phyloP scores from a whole-genome alignment of 2,329 filamentous ascomycete species.

The Ambrosiella cleistominuta region DNA sequence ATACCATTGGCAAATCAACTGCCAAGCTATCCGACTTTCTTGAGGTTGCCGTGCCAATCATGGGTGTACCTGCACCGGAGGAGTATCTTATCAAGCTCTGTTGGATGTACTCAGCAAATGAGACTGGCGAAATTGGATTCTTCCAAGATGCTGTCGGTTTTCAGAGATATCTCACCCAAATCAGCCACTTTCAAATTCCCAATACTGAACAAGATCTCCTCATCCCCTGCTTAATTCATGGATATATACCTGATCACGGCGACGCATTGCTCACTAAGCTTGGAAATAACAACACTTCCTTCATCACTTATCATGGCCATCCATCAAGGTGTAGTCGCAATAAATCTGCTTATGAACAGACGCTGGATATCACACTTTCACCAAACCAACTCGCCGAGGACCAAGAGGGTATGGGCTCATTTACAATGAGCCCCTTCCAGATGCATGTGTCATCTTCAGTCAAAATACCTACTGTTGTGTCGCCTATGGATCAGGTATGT shows the following conservation, averaged over 20 bases:
- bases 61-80: conserved; percentile 28
- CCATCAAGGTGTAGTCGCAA: not conserved
- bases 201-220: conserved; percentile 8
- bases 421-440: not conserved
- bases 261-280: not conserved
- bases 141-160: not conserved
- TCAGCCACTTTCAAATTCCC: not conserved
- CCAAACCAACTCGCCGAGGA: not conserved
- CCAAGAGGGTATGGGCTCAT: not conserved
- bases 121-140: not conserved
- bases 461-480: not conserved
- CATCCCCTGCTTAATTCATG: conserved; percentile 3
- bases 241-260: conserved; percentile 1
- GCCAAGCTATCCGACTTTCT: conserved; percentile 32
- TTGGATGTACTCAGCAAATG: conserved; percentile 19
- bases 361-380: not conserved
- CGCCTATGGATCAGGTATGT: not conserved
- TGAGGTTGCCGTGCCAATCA: conserved; percentile 25
- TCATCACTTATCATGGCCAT: not conserved
- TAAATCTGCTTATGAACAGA: not conserved
- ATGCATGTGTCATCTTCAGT: not conserved
- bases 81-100: conserved; percentile 29
- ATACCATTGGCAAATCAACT: conserved; percentile 28
- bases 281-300: not conserved
- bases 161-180: not conserved